Conservation (phyloP, 108 stramenopile genomes). For the Skeletonema costatum region DNA sequence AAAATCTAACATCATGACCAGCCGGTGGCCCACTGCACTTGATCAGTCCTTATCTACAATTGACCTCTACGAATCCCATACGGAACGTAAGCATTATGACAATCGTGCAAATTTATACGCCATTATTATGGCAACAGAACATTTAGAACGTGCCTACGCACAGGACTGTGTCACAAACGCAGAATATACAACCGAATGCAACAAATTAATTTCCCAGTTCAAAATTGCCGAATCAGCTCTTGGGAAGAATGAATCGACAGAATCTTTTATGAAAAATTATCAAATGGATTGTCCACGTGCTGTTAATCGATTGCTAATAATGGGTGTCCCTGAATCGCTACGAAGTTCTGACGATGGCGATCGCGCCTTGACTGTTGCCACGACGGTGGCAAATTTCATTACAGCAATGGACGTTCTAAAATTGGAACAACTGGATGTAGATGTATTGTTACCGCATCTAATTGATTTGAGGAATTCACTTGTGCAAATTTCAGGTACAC, state of each 20-base stretch:
- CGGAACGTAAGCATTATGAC: slow-evolving; percentile 79
- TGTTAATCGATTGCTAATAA: slow-evolving; percentile 79
- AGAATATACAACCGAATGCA: slow-evolving; percentile 92
- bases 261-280: slow-evolving; percentile 87
- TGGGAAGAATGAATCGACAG: slow-evolving; percentile 41
- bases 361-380: slow-evolving; percentile 82
- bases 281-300: slow-evolving; percentile 97
- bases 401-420: slow-evolving; percentile 98
- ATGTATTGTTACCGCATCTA: slow-evolving; percentile 95
- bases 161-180: slow-evolving; percentile 84
- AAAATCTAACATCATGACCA: background rate
- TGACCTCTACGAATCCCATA: slow-evolving; percentile 64
- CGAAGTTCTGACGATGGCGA: slow-evolving; percentile 50
- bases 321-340: slow-evolving; percentile 95
- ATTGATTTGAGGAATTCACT: slow-evolving; percentile 90
- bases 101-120: slow-evolving; percentile 93
- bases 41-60: slow-evolving; percentile 47
- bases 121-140: slow-evolving; percentile 96
- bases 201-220: slow-evolving; percentile 95
- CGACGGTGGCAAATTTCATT: slow-evolving; percentile 95
- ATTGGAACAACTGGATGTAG: slow-evolving; percentile 92
- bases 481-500: slow-evolving; percentile 81
- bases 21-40: slow-evolving; percentile 29
- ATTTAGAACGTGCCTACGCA: slow-evolving; percentile 95
- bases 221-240: slow-evolving; percentile 86